Evolutionary conservation across 768 basidiomycete genomes (phyloP), one percentile per base, ranked within the genome.

Genomic region (Trametes coccinea): DNA sequence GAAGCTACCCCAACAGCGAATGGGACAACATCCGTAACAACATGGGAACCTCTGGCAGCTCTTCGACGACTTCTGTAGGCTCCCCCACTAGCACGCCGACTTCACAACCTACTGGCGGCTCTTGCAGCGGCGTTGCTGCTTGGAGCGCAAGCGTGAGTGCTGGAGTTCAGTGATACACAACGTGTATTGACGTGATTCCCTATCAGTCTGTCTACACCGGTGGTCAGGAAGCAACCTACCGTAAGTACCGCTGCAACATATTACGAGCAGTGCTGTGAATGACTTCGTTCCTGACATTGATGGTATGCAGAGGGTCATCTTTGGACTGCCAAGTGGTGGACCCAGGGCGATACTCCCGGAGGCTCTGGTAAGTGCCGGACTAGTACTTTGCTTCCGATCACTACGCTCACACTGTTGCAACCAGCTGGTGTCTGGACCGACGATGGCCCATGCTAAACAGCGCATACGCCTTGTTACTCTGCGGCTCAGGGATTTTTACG

Each of bases 11-110:
- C 9, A 76, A 82, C 66, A 88, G 86, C 74, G 84, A 85, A 66
- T 91, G 84, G 82, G 84, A 85, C 70, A 90, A 90, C 71, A 81
- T 90, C 64, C 79, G 80, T 16, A 81, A 75, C 71, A 87, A 87
- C 73, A 87, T 90, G 82, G 81, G 78, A 27, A 56, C 60, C 43
- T 40, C 64, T 8, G 64, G 62, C 31, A 53, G 62, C 6, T 61
- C 73, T 0, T 68, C 73, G 11, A 65, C 71, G 16, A 47, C 66
- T 14, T 7, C 55, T 1, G 56, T 31, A 10, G 6, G 53, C 14
- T 57, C 69, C 27, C 66, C 72, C 4, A 58, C 75, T 3, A 50
- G 72, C 14, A 51, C 57, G 10, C 5, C 57, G 11, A 34, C 49
- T 14, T 52, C 57, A 0, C 6, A 13, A 16, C 57, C 57, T 16